Conservation (phyloP, 345 rosid species). For the Eucalyptus sp. region DNA sequence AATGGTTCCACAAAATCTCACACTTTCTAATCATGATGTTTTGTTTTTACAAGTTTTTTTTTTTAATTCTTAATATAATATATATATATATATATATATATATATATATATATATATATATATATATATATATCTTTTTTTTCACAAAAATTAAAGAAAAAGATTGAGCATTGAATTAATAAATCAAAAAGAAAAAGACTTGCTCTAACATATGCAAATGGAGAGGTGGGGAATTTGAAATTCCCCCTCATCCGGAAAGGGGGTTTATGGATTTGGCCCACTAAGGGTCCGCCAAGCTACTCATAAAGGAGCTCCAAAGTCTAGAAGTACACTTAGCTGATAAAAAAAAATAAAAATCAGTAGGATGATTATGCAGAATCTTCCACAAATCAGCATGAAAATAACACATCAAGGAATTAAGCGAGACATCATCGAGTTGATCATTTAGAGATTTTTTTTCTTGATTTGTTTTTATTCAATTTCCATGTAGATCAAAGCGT, state of each 20-base stretch:
- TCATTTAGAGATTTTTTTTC: neutral
- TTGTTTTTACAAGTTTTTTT: neutral
- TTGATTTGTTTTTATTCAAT: neutral
- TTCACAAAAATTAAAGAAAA: neutral
- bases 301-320: no score
- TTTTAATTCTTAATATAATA: neutral
- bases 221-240: no score
- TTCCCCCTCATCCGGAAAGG: no score
- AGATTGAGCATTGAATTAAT: neutral
- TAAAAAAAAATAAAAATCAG: neutral
- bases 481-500: neutral
- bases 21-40: neutral
- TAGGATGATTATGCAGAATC: neutral
- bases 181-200: neutral
- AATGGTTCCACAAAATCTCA: no score
- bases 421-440: neutral
- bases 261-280: no score
- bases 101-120: neutral
- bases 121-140: neutral
- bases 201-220: no score
- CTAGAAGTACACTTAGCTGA: no score
- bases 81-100: no score
- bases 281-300: no score
- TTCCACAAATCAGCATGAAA: neutral
- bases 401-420: neutral